Conservation (phyloP, 2,329 filamentous ascomycete species). For the Dissoconium aciculare region DNA sequence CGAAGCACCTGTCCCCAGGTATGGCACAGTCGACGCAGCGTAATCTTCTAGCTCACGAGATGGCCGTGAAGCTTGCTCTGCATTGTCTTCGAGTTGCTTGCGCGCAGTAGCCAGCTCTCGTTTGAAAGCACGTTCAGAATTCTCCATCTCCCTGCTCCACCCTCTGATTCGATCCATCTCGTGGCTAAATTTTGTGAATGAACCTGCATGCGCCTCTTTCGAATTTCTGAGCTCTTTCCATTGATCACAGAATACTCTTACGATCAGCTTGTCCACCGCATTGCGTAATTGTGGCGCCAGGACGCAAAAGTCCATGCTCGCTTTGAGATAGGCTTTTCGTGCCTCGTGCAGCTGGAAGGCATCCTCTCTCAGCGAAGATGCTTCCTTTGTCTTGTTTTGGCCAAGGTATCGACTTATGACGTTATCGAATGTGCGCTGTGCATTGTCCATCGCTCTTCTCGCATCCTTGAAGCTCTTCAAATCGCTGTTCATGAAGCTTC, state of each 20-base stretch:
- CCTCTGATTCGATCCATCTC: conserved; percentile 87
- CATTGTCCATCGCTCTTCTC: conserved; percentile 56
- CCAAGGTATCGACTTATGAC: conserved; percentile 66
- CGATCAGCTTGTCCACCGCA: conserved; percentile 71
- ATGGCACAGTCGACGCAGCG: conserved; percentile 75
- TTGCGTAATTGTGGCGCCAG: conserved; percentile 73
- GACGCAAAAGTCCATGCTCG: conserved; percentile 85
- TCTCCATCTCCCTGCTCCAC: conserved; percentile 90
- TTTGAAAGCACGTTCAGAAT: conserved; percentile 68
- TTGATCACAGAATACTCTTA: conserved; percentile 70
- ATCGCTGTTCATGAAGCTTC: conserved; percentile 62
- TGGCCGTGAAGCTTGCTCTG: conserved; percentile 56
- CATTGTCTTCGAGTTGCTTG: conserved; percentile 65
- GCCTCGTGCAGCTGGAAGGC: conserved; percentile 92
- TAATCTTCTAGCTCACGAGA: conserved; percentile 91
- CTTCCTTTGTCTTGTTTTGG: conserved; percentile 86
- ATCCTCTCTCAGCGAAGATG: conserved; percentile 80
- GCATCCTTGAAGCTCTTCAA: conserved; percentile 76
- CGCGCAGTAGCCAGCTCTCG: conserved; percentile 65
- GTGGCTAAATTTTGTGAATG: conserved; percentile 50
- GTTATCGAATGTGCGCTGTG: conserved; percentile 73
- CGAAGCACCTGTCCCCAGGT: conserved; percentile 52
- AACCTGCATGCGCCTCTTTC: conserved; percentile 46
- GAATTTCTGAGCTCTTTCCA: conserved; percentile 72
- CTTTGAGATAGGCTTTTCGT: conserved; percentile 75